A percentile compares a stretch with the other conserved stretches of the same genome.
Conservation (phyloP, 305 asterid species). For the Fraxinus sp. region DNA sequence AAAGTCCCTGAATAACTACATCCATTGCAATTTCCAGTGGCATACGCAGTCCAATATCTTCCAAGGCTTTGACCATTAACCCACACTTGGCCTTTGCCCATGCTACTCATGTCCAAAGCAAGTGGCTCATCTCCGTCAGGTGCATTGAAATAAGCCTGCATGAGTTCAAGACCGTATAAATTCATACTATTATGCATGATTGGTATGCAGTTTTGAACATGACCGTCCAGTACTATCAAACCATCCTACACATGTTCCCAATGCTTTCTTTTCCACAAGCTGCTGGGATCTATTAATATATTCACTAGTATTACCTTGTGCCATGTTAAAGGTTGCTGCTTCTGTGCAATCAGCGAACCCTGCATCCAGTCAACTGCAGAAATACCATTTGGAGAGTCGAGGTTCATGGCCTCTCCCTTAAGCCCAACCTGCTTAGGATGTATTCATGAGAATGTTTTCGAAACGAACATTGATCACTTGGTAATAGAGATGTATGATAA, state of each 20-base stretch:
- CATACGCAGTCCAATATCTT: slow-evolving; percentile 80
- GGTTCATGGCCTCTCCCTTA: slow-evolving; percentile 77
- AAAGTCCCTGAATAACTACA: slow-evolving; percentile 63
- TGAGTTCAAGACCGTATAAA: neutral
- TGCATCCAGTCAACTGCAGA: slow-evolving; percentile 61
- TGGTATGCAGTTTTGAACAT: neutral
- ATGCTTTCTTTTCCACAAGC: slow-evolving; percentile 8
- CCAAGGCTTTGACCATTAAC: slow-evolving; percentile 85
- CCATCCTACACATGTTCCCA: neutral
- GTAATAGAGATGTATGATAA: slow-evolving; percentile 9
- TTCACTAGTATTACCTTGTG: slow-evolving; percentile 57
- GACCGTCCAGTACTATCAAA: neutral
- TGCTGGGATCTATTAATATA: slow-evolving; percentile 14
- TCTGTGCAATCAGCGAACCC: slow-evolving; percentile 75
- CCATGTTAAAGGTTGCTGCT: slow-evolving; percentile 84
- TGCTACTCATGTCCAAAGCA: slow-evolving; percentile 90
- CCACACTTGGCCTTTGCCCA: slow-evolving; percentile 98
- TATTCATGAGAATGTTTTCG: slow-evolving; percentile 23
- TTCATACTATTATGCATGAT: neutral
- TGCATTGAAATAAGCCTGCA: slow-evolving; percentile 66
- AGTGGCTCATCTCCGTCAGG: slow-evolving; percentile 88
- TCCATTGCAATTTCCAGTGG: slow-evolving; percentile 69
- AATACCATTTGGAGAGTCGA: slow-evolving; percentile 55
- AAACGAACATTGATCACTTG: neutral
- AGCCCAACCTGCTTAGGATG: slow-evolving; percentile 70